Base-by-base conservation (phyloP, 139 green algal species). In the Nannochloris sp. region DNA sequence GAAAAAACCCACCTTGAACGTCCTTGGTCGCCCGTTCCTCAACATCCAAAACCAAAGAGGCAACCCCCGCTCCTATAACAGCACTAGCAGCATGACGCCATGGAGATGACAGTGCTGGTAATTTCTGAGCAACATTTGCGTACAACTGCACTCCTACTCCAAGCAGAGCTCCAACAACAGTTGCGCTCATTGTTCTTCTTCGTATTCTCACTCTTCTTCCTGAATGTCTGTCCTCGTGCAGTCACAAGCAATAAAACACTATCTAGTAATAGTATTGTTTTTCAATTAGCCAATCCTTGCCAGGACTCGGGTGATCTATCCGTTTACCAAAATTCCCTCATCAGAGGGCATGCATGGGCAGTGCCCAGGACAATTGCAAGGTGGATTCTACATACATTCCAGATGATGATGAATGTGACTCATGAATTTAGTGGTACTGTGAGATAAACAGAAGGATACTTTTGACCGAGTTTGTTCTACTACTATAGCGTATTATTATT, bases 91-190 rank as follows among this genome's bases (percentile, higher is more conserved):
- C 62, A 40, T 87, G 80, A 58, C 80, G 58, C 75, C 76, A 87
- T 6, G 75, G 80, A 40, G 75, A 58, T 9, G 72, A 70, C 71
- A 87, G 75, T 27, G 83, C 49, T 25, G 79, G 79, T 25, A 86
- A 64, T 64, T 86, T 86, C 29, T 76, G 61, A 37, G 87, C 62
- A n/a, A 75, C 80, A 48, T 86, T 86, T 29, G 66, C 72, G 63
- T 87, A 86, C 14, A 86, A 31, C 65, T 85, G 78, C 61, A 71
- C 59, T 23, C 66, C 67, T 18, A 84, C 55, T 4, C 77, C 77
- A 11, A 81, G 25, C 12, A 57, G 5, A 7, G 71, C 72, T n/a
- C 77, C 77, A 24, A 65, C 15, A 19, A 51, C 9, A 11, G 64
- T 16, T 27, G 54, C 10, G n/a, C 54, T 12, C 64, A 71, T 71